These are phyloP conservation scores for Tuber calosporum DNA, from an alignment of 495 filamentous ascomycete species.

Conservation along the genomic window DNA sequence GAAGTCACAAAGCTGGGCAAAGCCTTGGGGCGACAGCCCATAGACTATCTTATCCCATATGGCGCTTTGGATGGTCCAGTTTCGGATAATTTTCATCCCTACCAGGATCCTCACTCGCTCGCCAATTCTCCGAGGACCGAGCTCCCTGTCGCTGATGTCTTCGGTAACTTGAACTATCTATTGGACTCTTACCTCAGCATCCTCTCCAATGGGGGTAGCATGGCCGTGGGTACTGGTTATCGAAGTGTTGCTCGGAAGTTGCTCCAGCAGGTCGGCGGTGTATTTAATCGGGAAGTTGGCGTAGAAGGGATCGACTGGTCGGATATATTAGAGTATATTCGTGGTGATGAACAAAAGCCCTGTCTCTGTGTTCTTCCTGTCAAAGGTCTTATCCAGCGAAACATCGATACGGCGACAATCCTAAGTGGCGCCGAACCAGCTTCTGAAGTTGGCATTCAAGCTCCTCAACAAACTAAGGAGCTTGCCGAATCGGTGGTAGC, in stretches of 20 bases:
- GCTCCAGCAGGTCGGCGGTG: slow-evolving; percentile 84
- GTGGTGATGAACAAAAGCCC: slow-evolving; percentile 77
- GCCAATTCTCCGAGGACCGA: slow-evolving; percentile 24
- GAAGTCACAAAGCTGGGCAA: slow-evolving; percentile 38
- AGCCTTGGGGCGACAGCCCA: slow-evolving; percentile 31
- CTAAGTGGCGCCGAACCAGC: slow-evolving; percentile 17
- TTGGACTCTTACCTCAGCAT: slow-evolving; percentile 81
- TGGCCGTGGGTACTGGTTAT: slow-evolving; percentile 95
- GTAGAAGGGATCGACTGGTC: slow-evolving; percentile 90
- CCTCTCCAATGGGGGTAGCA: slow-evolving; percentile 69
- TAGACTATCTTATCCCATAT: slow-evolving; percentile 42
- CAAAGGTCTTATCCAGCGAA: slow-evolving; percentile 34
- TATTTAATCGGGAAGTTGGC: slow-evolving; percentile 86
- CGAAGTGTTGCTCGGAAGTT: slow-evolving; percentile 84
- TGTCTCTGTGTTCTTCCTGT: slow-evolving; percentile 39
- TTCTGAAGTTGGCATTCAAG: slow-evolving; percentile 8
- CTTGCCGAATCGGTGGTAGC: slow-evolving; percentile 38
- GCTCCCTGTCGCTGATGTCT: slow-evolving; percentile 32
- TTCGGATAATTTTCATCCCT: slow-evolving; percentile 39
- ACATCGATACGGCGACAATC: slow-evolving; percentile 28
- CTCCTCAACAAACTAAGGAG: slow-evolving; percentile 32
- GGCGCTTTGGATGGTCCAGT: slow-evolving; percentile 34
- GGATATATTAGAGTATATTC: slow-evolving; percentile 87
- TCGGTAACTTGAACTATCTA: slow-evolving; percentile 56
- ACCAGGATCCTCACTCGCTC: slow-evolving; percentile 33